These are phyloP conservation scores for Yamadazyma triangularis DNA, from an alignment of 1,139 yeast species.

Conservation along the genomic window DNA sequence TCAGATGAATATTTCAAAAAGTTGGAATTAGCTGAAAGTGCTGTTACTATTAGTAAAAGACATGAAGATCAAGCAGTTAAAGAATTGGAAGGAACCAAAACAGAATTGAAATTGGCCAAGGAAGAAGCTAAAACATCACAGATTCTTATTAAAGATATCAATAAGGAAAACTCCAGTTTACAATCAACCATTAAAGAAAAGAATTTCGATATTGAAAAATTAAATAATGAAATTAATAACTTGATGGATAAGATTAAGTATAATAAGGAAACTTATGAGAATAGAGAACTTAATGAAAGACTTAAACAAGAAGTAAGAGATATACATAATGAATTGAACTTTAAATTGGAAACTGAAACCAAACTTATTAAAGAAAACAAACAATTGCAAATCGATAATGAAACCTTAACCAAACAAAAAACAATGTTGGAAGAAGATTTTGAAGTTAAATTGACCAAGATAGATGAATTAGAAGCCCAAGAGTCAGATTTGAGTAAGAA, in stretches of 20 bases:
- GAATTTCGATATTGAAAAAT: constrained; percentile 49
- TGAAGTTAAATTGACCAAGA: constrained; percentile 46
- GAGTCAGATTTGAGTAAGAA: constrained; percentile 44
- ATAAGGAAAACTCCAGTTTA: constrained; percentile 48
- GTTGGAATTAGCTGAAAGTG: constrained; percentile 75
- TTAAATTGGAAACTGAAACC: constrained; percentile 59
- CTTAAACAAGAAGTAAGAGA: constrained; percentile 55
- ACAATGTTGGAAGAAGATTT: constrained; percentile 50
- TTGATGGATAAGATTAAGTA: constrained; percentile 52
- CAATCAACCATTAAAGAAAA: constrained; percentile 61
- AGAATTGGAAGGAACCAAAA: constrained; percentile 55
- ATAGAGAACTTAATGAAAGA: constrained; percentile 37
- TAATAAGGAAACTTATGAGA: constrained; percentile 46
- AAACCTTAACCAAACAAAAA: constrained; percentile 46
- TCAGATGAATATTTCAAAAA: constrained; percentile 74
- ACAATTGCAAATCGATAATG: constrained; percentile 57
- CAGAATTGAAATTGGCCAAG: constrained; percentile 48
- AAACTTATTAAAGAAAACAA: constrained; percentile 62
- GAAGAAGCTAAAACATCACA: constrained; percentile 62
- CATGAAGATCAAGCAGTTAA: constrained; percentile 54
- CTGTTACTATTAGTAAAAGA: constrained; percentile 57
- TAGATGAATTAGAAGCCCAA: constrained; percentile 43
- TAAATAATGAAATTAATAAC: constrained; percentile 38
- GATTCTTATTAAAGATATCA: constrained; percentile 50
- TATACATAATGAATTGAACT: constrained; percentile 54